Conservation (phyloP, 2,329 filamentous ascomycete species). For the Grosmannia serpens region DNA sequence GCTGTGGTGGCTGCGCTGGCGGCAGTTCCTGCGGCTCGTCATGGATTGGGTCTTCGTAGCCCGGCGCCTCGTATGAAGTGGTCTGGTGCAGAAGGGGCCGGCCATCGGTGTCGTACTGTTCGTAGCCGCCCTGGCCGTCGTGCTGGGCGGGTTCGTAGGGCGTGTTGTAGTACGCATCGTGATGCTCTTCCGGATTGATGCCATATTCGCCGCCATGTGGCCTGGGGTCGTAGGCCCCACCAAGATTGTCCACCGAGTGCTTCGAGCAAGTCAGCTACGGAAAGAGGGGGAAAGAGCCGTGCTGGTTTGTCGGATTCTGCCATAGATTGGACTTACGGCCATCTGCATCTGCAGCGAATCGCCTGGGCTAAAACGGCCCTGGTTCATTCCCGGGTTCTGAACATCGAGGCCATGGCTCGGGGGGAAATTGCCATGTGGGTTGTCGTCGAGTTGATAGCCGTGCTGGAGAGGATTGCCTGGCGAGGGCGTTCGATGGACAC, state of each 20-base stretch:
- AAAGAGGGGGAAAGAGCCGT: neutral
- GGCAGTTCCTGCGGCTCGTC: conserved; percentile 4
- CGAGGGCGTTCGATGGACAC: conserved; percentile 57
- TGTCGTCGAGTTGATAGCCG: conserved; percentile 74
- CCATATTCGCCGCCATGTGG: conserved; percentile 54
- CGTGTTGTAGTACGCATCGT: conserved; percentile 76
- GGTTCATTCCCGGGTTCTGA: conserved; percentile 29
- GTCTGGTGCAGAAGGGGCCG: conserved; percentile 65
- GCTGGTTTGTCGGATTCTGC: neutral
- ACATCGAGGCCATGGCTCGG: conserved; percentile 40
- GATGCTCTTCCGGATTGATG: conserved; percentile 72
- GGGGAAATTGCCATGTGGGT: conserved; percentile 48
- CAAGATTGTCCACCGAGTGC: conserved; percentile 43
- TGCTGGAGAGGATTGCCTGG: conserved; percentile 62
- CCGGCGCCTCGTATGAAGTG: conserved; percentile 29
- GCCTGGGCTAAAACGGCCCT: conserved; percentile 45
- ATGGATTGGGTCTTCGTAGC: conserved; percentile 22
- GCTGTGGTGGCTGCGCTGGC: conserved; percentile 16
- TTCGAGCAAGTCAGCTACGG: conserved; percentile 12
- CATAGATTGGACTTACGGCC: conserved; percentile 51
- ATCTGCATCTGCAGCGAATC: conserved; percentile 76
- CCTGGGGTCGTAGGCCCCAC: conserved; percentile 32
- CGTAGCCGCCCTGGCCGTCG: conserved; percentile 47
- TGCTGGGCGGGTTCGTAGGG: conserved; percentile 55
- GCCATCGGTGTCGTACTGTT: conserved; percentile 54